A percentile compares a stretch with the other conserved stretches of the same genome.
Evolutionary conservation across 2,329 filamentous ascomycete species (phyloP).

Genomic region (Fusarium anguioides): DNA sequence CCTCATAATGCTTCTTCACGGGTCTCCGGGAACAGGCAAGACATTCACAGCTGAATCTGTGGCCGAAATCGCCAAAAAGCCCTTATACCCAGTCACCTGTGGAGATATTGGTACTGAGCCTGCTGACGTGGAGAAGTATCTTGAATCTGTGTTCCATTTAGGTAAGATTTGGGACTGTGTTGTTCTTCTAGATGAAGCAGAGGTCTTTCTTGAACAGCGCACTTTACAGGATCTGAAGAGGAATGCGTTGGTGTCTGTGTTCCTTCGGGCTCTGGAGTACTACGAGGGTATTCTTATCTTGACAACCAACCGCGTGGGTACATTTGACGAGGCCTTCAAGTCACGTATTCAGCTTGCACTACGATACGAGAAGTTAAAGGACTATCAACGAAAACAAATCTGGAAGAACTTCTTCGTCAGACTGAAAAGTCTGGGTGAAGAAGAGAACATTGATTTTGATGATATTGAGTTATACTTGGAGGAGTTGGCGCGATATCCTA

Average conservation of each 20-base stretch:
- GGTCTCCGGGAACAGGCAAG: background rate
- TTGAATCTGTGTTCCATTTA: slow-evolving; percentile 23
- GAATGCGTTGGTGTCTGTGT: background rate
- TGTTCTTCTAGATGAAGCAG: slow-evolving; percentile 13
- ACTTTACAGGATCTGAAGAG: background rate
- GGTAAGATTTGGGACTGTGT: slow-evolving; percentile 33
- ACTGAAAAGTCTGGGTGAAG: background rate
- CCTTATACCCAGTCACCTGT: slow-evolving; percentile 29
- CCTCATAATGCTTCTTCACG: slow-evolving; percentile 3
- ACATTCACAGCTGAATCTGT: slow-evolving; percentile 34
- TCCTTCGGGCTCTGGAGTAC: slow-evolving; percentile 11
- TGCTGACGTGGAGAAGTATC: slow-evolving; percentile 27
- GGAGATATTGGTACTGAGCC: slow-evolving; percentile 37
- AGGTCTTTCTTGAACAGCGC: slow-evolving; percentile 15
- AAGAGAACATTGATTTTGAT: background rate
- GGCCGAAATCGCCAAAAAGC: slow-evolving; percentile 28
- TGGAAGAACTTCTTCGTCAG: slow-evolving; percentile 5
- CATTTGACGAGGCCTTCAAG: slow-evolving; percentile 20
- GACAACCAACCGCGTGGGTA: slow-evolving; percentile 13
- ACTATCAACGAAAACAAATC: background rate
- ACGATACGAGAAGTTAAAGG: slow-evolving; percentile 6
- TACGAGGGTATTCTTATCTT: background rate
- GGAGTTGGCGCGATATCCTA: background rate
- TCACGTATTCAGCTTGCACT: slow-evolving; percentile 10
- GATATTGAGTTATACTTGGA: background rate